A percentile compares a stretch with the other conserved stretches of the same genome.
Evolutionary conservation across 306 rosid genomes (phyloP).

Genomic region (Bauhinia variegata): DNA sequence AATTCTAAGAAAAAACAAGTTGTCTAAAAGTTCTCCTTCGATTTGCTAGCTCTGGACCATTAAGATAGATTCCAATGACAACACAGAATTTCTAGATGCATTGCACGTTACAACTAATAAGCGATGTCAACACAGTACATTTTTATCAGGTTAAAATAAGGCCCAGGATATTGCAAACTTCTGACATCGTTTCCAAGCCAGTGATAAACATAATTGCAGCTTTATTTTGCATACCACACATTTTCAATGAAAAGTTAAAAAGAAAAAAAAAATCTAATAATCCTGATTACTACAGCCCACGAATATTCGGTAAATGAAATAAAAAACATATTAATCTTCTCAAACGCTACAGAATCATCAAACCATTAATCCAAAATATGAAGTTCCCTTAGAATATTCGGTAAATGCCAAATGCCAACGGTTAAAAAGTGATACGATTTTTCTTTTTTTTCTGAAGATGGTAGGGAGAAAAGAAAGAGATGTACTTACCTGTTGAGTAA

Average conservation of each 20-base stretch:
- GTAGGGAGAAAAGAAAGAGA: not conserved
- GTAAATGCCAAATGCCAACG: not conserved
- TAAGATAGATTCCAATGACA: slow-evolving; percentile 9
- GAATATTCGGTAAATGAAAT: no score
- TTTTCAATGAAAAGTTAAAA: slow-evolving; percentile 4
- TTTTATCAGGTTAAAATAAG: not conserved
- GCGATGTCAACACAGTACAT: not conserved
- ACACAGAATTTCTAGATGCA: not conserved
- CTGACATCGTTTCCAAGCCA: not conserved
- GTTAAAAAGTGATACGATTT: not conserved
- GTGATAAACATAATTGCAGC: not conserved
- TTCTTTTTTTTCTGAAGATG: not conserved
- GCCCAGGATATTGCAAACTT: slow-evolving; percentile 1
- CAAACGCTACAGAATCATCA: not conserved
- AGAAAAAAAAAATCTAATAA: not conserved
- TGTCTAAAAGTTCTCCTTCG: not conserved
- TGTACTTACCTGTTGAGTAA: slow-evolving; percentile 65
- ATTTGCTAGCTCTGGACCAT: not conserved
- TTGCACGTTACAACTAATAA: not conserved
- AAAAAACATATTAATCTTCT: no score
- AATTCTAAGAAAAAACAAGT: slow-evolving; percentile 7
- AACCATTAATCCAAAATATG: not conserved
- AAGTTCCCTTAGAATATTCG: not conserved
- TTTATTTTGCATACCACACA: not conserved
- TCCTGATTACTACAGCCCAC: slow-evolving; percentile 1